Conservation (phyloP, 208 protist species). For the Leishmania tarentolae region DNA sequence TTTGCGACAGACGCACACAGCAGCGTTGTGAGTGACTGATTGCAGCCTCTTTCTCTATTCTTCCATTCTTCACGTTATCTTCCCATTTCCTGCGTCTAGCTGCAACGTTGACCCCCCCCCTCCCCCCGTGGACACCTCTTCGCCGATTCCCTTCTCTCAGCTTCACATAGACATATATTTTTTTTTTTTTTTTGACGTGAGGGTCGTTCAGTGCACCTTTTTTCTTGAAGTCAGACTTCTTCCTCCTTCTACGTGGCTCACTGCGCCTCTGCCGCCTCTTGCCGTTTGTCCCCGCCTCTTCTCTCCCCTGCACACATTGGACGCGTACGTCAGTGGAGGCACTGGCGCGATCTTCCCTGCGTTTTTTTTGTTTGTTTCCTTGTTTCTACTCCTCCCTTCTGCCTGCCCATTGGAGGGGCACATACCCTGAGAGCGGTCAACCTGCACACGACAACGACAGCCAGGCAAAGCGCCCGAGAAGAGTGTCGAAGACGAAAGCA, state of each 20-base stretch:
- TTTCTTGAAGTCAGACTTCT: neutral
- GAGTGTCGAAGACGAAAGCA: neutral
- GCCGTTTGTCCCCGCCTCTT: too few relatives aligned
- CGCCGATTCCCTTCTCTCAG: neutral
- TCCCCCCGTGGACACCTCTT: neutral
- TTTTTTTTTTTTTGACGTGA: neutral
- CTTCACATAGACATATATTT: neutral
- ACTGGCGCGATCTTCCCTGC: neutral
- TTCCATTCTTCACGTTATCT: constrained; percentile 3
- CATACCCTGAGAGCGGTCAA: neutral
- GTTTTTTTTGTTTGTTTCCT: neutral
- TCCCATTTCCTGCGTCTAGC: neutral
- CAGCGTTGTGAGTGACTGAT: neutral
- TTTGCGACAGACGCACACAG: neutral
- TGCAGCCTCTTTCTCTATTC: constrained; percentile 8
- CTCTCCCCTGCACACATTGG: neutral
- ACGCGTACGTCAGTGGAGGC: constrained; percentile 5
- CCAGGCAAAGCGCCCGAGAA: neutral
- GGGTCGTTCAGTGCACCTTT: neutral
- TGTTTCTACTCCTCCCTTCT: neutral
- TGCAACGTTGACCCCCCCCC: neutral
- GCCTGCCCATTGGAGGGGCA: neutral
- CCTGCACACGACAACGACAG: neutral
- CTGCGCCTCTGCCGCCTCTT: neutral
- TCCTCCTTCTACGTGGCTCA: neutral